Percentiles rank a stretch among this genome's conserved stretches.
Conservation (phyloP, 805 yeast genomes). For the Kodamaea kaohsiungensis region DNA sequence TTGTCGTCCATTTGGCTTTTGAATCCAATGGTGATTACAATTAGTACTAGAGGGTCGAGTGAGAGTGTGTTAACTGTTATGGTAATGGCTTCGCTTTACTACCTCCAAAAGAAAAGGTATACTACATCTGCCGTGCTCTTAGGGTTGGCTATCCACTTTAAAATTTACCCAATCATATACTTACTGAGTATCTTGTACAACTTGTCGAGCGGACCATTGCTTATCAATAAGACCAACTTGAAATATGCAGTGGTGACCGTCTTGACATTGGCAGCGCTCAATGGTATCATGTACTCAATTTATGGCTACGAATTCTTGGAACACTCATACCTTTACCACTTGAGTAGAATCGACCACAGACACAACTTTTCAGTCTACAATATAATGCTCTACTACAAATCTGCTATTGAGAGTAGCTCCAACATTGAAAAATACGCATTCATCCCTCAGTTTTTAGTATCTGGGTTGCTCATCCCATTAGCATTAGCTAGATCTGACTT, state of each 20-base stretch:
- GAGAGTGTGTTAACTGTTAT: slow-evolving; percentile 86
- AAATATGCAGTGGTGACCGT: slow-evolving; percentile 34
- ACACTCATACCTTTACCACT: slow-evolving; percentile 82
- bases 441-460: slow-evolving; percentile 72
- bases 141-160: slow-evolving; percentile 87
- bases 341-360: slow-evolving; percentile 84
- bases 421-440: slow-evolving; percentile 66
- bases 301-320: slow-evolving; percentile 77
- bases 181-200: slow-evolving; percentile 66
- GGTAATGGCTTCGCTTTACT: slow-evolving; percentile 59
- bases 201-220: slow-evolving; percentile 29
- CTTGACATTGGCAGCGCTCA: slow-evolving; percentile 47
- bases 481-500: slow-evolving; percentile 33
- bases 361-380: slow-evolving; percentile 93
- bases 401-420: slow-evolving; percentile 28
- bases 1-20: slow-evolving; percentile 75
- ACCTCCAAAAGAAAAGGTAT: slow-evolving; percentile 33
- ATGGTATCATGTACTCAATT: slow-evolving; percentile 58
- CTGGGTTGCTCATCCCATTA: slow-evolving; percentile 61
- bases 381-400: slow-evolving; percentile 63
- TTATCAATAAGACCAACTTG: slow-evolving; percentile 39
- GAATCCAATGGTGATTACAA: slow-evolving; percentile 94
- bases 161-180: slow-evolving; percentile 89
- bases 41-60: slow-evolving; percentile 89
- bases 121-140: slow-evolving; percentile 46